Evolutionary conservation across 306 rosid genomes (phyloP).

Genomic region (Dryas octopetala): DNA sequence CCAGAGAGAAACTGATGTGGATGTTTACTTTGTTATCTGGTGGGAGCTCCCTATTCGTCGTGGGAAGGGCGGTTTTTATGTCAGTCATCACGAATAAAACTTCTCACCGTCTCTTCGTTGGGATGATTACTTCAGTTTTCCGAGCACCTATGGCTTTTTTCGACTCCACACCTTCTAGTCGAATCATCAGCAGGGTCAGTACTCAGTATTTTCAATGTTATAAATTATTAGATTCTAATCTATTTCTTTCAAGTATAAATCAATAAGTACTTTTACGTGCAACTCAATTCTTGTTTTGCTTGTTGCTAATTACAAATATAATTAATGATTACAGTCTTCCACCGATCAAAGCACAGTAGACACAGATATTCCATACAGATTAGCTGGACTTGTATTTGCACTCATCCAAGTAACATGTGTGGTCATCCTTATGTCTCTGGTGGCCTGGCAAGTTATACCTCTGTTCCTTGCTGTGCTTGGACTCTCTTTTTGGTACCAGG

Average conservation of each 20-base stretch:
- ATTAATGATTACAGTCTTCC: constrained; percentile 20
- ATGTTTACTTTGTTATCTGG: constrained; percentile 59
- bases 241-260: not conserved
- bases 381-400: constrained; percentile 22
- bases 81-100: constrained; percentile 68
- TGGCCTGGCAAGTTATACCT: constrained; percentile 33
- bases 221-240: not conserved
- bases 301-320: not conserved
- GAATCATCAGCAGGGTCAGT: constrained; percentile 70
- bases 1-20: constrained; percentile 43
- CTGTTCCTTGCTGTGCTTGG: constrained; percentile 18
- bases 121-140: constrained; percentile 67
- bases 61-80: constrained; percentile 69
- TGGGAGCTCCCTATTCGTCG: constrained; percentile 72
- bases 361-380: constrained; percentile 5
- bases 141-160: constrained; percentile 77
- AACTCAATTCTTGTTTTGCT: not conserved
- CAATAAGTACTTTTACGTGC: not conserved
- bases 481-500: constrained; percentile 30
- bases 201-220: not conserved
- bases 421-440: constrained; percentile 27
- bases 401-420: constrained; percentile 26
- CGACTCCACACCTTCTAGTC: constrained; percentile 74
- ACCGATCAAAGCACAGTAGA: constrained; percentile 29
- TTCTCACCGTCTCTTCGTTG: constrained; percentile 62